Conservation (phyloP, 306 rosid species). For the Ammopiptanthus mongolicus region DNA sequence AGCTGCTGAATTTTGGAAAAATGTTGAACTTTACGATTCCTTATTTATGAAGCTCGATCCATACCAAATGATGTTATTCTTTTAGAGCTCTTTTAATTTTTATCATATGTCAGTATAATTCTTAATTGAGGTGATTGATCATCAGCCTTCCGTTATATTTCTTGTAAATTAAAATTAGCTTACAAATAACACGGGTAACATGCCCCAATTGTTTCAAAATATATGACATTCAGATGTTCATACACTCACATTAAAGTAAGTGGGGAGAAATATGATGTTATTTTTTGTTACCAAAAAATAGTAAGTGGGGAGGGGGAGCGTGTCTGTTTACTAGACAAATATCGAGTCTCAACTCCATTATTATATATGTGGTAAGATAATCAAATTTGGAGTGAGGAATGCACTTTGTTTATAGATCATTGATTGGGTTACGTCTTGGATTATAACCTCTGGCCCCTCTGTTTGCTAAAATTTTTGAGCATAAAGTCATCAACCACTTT, state of each 20-base stretch:
- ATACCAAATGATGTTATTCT: not conserved
- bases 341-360: not conserved
- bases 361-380: not conserved
- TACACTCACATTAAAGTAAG: no score
- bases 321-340: not conserved
- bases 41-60: not conserved
- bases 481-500: conserved; percentile 31
- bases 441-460: conserved; percentile 39
- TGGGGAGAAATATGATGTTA: no score
- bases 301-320: not conserved
- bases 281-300: no score
- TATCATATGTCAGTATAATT: not conserved
- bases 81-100: not conserved
- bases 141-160: not conserved
- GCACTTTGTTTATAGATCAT: conserved; percentile 21
- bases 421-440: conserved; percentile 52
- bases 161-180: no score
- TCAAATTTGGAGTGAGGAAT: conserved; percentile 32
- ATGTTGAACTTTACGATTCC: not conserved
- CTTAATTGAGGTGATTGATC: not conserved
- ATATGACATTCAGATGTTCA: no score
- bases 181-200: no score
- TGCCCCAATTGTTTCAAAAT: no score
- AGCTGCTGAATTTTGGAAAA: no score
- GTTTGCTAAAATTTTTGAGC: conserved; percentile 17